phyloP scores from a whole-genome alignment of 1,284 basidiomycete species.

The Cutaneotrichosporon dermatis region DNA sequence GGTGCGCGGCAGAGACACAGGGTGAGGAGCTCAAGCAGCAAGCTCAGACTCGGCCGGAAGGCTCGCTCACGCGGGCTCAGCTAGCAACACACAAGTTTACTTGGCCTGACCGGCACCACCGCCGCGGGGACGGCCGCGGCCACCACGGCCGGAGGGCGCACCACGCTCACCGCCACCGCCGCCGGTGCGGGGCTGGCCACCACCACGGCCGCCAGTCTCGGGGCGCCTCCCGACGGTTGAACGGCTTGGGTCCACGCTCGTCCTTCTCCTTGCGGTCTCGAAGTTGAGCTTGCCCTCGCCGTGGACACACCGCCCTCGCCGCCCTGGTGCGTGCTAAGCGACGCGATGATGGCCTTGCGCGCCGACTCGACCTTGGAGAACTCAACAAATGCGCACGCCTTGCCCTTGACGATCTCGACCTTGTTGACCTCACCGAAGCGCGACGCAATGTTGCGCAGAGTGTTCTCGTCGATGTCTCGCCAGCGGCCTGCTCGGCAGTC shows the following conservation, averaged over 20 bases:
- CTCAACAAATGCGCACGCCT: slow-evolving; percentile 93
- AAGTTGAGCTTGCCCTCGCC: slow-evolving; percentile 63
- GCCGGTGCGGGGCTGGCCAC: slow-evolving; percentile 8
- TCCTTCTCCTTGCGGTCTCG: slow-evolving; percentile 86
- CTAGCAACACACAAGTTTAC: slow-evolving; percentile 4
- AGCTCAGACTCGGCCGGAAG: not conserved
- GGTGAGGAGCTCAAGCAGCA: too few species aligned
- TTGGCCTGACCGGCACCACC: slow-evolving; percentile 14
- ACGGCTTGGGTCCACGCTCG: slow-evolving; percentile 54
- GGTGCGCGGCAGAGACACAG: not conserved
- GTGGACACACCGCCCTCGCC: slow-evolving; percentile 81
- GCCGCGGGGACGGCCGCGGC: slow-evolving; percentile 18
- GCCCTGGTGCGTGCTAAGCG: slow-evolving; percentile 61
- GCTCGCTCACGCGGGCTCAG: not conserved
- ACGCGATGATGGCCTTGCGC: slow-evolving; percentile 73
- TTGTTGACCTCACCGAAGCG: slow-evolving; percentile 85
- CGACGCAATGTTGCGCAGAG: slow-evolving; percentile 60
- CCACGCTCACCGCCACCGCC: slow-evolving; percentile 5
- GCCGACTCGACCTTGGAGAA: slow-evolving; percentile 75
- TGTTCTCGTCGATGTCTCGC: slow-evolving; percentile 64
- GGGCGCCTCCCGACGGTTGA: slow-evolving; percentile 10
- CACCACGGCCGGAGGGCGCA: slow-evolving; percentile 6
- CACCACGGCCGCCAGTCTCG: slow-evolving; percentile 11
- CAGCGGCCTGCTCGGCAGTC: slow-evolving; percentile 54
- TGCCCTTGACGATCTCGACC: slow-evolving; percentile 77